Evolutionary conservation across 2,329 filamentous ascomycete genomes (phyloP).

Genomic region (Penicillium sp.): DNA sequence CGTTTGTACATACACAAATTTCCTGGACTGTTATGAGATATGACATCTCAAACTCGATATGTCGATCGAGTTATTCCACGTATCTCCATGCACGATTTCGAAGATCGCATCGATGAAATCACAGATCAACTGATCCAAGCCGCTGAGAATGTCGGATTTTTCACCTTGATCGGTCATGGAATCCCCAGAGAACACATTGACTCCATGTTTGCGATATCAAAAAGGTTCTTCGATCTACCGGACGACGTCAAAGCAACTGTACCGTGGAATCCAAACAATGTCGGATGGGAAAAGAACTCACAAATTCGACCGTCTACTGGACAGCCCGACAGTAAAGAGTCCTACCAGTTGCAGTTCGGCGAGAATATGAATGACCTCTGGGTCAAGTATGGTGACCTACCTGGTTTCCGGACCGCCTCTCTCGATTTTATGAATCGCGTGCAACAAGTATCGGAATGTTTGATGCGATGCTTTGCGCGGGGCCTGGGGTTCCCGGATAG

Average conservation of each 20-base stretch:
- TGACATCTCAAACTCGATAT: conserved; percentile 39
- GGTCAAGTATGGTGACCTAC: conserved; percentile 50
- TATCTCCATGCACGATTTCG: conserved; percentile 58
- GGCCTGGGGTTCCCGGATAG: conserved; percentile 57
- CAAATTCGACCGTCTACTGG: conserved; percentile 63
- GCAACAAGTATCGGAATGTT: conserved; percentile 54
- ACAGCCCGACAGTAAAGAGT: conserved; percentile 60
- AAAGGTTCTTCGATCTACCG: conserved; percentile 56
- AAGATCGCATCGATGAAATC: conserved; percentile 54
- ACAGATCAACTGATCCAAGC: conserved; percentile 54
- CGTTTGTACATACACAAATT: not conserved
- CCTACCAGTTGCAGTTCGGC: conserved; percentile 64
- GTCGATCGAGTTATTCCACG: conserved; percentile 47
- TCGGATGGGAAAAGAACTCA: conserved; percentile 61
- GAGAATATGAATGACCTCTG: conserved; percentile 54
- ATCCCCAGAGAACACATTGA: conserved; percentile 52
- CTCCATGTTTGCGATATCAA: conserved; percentile 52
- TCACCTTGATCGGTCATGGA: conserved; percentile 58
- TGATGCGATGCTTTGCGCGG: conserved; percentile 61
- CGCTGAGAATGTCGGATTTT: conserved; percentile 62
- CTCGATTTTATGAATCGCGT: conserved; percentile 56
- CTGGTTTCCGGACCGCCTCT: conserved; percentile 50
- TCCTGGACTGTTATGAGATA: not conserved
- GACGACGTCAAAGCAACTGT: conserved; percentile 55
- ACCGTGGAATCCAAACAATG: conserved; percentile 57